These are phyloP conservation scores for Aspergillus carbonarius DNA, from an alignment of 2,329 filamentous ascomycete genomes.

Conservation along the genomic window DNA sequence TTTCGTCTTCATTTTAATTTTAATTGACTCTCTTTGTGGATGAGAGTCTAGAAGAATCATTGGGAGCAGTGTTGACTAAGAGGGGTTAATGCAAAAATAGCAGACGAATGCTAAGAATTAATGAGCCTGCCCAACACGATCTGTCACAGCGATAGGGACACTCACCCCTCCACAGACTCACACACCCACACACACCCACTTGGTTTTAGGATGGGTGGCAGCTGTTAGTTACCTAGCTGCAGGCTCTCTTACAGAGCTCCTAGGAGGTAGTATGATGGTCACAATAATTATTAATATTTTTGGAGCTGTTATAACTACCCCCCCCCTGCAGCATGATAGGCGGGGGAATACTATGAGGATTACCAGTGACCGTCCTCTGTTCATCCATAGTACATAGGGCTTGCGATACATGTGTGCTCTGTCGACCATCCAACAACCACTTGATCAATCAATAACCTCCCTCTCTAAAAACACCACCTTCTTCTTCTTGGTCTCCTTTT, in stretches of 20 bases:
- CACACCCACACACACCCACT: slow-evolving; percentile 2
- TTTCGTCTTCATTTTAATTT: neutral
- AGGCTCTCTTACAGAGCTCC: slow-evolving; percentile 15
- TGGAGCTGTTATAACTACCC: neutral
- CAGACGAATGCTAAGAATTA: neutral
- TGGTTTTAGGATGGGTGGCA: neutral
- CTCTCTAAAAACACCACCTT: neutral
- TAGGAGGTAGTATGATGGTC: neutral
- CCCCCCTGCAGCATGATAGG: neutral
- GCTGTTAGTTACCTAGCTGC: slow-evolving; percentile 17
- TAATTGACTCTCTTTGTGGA: neutral
- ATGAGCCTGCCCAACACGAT: slow-evolving; percentile 12
- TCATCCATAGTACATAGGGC: neutral
- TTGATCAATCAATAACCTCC: neutral
- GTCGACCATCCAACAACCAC: neutral
- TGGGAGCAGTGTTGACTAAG: neutral
- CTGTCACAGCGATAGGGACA: slow-evolving; percentile 14
- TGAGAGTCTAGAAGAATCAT: neutral
- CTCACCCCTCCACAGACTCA: slow-evolving; percentile 4
- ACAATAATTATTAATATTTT: slow-evolving; percentile 2
- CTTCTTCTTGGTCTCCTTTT: neutral
- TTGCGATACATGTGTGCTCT: too few species aligned
- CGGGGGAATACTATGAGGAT: neutral
- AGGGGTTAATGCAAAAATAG: slow-evolving; percentile 5
- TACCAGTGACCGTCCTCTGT: neutral